Evolutionary conservation across 2,329 filamentous ascomycete genomes (phyloP).

Genomic region (Xylaria hypoxylon): DNA sequence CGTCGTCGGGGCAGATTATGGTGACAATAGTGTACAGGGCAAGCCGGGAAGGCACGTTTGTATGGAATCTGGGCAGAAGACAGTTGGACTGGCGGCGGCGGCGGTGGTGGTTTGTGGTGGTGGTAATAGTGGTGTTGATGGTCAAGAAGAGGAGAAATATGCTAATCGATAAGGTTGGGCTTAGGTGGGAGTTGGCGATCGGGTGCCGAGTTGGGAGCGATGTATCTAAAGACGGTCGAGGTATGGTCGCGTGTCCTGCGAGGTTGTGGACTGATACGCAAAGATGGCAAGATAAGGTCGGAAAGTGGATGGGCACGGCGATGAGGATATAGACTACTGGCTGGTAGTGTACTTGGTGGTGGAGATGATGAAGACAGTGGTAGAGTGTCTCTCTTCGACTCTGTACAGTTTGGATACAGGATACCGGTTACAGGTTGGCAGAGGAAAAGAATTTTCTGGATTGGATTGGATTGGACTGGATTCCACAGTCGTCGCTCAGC

Average conservation of each 20-base stretch:
- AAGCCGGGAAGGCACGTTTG: background rate
- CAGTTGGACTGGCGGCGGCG: background rate
- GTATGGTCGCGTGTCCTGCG: slow-evolving; percentile 34
- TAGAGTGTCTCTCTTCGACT: background rate
- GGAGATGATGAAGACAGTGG: background rate
- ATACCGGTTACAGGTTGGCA: slow-evolving; percentile 4
- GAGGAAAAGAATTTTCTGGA: slow-evolving; percentile 27
- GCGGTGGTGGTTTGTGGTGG: slow-evolving; percentile 1
- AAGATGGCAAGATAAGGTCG: slow-evolving; percentile 20
- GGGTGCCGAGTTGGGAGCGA: slow-evolving; percentile 28
- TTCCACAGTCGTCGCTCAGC: slow-evolving; percentile 36
- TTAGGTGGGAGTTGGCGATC: slow-evolving; percentile 17
- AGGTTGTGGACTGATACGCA: slow-evolving; percentile 15
- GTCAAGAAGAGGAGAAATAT: slow-evolving; percentile 17
- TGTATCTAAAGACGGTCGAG: background rate
- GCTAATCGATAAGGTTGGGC: slow-evolving; percentile 34
- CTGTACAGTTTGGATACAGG: background rate
- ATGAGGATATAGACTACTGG: background rate
- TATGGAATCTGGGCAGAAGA: background rate
- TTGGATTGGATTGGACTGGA: slow-evolving; percentile 19
- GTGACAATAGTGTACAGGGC: slow-evolving; percentile 1
- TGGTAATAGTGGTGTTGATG: background rate
- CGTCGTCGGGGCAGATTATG: slow-evolving; percentile 22
- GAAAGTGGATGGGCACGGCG: slow-evolving; percentile 20
- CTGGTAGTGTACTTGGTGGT: background rate